Conservation (phyloP, 2,329 filamentous ascomycete genomes). For the Fusarium sp. region DNA sequence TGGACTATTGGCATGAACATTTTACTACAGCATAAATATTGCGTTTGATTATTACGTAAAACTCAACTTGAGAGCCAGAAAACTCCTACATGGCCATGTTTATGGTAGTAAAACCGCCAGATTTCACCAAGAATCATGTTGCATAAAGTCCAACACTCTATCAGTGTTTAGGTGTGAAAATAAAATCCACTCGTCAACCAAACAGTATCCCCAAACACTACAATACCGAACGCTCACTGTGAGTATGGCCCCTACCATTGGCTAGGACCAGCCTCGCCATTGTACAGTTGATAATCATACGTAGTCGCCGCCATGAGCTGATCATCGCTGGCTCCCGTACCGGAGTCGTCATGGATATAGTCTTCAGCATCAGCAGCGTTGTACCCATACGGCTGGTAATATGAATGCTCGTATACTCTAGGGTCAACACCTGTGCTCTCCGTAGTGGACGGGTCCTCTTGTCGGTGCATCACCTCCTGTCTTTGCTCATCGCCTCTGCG, state of each 20-base stretch:
- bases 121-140: neutral
- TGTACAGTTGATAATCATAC: neutral
- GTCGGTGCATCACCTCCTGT: neutral
- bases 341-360: no score
- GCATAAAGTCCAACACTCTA: neutral
- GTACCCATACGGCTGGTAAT: neutral
- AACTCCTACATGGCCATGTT: neutral
- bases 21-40: neutral
- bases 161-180: neutral
- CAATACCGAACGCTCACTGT: neutral
- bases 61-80: neutral
- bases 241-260: neutral
- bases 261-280: neutral
- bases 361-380: neutral
- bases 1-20: neutral
- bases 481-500: neutral
- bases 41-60: neutral
- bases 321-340: neutral
- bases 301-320: neutral
- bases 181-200: neutral
- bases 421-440: neutral
- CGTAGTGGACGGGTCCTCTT: neutral
- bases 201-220: neutral
- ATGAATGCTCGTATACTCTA: neutral
- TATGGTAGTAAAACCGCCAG: neutral